Evolutionary conservation across 768 basidiomycete species (phyloP).

Genomic region (Pholiota molesta): DNA sequence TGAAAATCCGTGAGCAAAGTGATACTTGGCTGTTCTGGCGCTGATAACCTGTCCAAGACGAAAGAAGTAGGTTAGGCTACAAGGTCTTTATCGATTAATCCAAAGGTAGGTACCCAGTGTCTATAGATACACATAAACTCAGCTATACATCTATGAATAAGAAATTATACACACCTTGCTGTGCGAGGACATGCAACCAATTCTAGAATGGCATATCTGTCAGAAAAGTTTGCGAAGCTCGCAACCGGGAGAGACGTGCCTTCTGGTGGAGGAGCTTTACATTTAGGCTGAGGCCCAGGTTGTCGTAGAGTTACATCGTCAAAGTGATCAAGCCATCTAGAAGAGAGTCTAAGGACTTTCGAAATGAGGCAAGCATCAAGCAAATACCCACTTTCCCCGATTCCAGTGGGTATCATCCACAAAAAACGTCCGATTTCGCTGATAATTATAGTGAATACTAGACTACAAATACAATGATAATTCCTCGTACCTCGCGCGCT

Average conservation of each 20-base stretch:
- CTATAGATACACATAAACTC: conserved; percentile 32
- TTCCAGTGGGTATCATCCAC: conserved; percentile 76
- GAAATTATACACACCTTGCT: conserved; percentile 50
- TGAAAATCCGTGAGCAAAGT: conserved; percentile 57
- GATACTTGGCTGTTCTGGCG: conserved; percentile 66
- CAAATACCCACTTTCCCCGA: conserved; percentile 59
- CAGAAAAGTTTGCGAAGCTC: background rate
- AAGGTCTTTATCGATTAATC: background rate
- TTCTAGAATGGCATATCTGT: conserved; percentile 40
- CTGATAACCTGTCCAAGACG: conserved; percentile 50
- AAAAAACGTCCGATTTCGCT: conserved; percentile 69
- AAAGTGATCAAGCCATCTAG: conserved; percentile 72
- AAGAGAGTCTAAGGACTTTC: background rate
- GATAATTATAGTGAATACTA: background rate
- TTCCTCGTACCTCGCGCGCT: conserved; percentile 57
- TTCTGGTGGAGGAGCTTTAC: conserved; percentile 61
- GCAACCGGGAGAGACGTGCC: conserved; percentile 37
- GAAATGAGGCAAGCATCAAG: background rate
- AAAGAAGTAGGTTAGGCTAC: background rate
- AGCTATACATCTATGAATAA: background rate
- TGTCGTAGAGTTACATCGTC: conserved; percentile 51
- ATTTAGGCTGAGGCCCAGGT: conserved; percentile 68
- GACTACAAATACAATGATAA: conserved; percentile 6
- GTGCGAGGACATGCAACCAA: conserved; percentile 73
- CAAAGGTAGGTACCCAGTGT: conserved; percentile 57